Evolutionary conservation across 805 yeast genomes (phyloP), one percentile per base, ranked within the genome.

Genomic region (Clavispora fructus): DNA sequence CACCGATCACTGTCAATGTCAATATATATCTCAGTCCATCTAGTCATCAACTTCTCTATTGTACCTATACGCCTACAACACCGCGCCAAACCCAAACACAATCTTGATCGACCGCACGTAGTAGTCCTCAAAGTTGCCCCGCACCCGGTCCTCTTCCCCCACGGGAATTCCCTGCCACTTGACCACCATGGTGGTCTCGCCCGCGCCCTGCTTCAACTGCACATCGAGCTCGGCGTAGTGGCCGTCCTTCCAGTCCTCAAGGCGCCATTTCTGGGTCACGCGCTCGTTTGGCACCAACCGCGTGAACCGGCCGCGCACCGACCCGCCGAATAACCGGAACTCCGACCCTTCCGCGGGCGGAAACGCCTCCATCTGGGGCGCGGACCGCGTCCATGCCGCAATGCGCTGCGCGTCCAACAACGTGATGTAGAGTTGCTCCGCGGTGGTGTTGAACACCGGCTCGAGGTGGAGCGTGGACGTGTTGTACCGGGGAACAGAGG

Each of bases 1-100:
- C n/a, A n/a, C n/a, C n/a, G n/a, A n/a, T n/a, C n/a, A n/a, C n/a
- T n/a, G n/a, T n/a, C n/a, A n/a, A n/a, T n/a, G n/a, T n/a, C n/a
- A n/a, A n/a, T n/a, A n/a, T n/a, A n/a, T n/a, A n/a, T n/a, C n/a
- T n/a, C n/a, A n/a, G n/a, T n/a, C n/a, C n/a, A n/a, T n/a, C n/a
- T n/a, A n/a, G n/a, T n/a, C n/a, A n/a, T n/a, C 23, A 19, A 19
- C 23, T 19, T 19, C 23, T 19, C 23, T 19, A 19, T 19, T 19
- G 23, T 19, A 19, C 23, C 23, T 19, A 19, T 19, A 19, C 23
- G 17, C n/a, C 51, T 69, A 88, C 56, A 89, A 71, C 12, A 89
- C 95, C n/a, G 94, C 87, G 14, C 98, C 98, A 64, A 87, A 91
- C 1, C 99, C 99, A 66, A 94, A 94, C 0, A 97, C 85, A 38